Evolutionary conservation across 2,329 filamentous ascomycete genomes (phyloP), one percentile per base, ranked within the genome.

Genomic region (Phialocephala sp.): DNA sequence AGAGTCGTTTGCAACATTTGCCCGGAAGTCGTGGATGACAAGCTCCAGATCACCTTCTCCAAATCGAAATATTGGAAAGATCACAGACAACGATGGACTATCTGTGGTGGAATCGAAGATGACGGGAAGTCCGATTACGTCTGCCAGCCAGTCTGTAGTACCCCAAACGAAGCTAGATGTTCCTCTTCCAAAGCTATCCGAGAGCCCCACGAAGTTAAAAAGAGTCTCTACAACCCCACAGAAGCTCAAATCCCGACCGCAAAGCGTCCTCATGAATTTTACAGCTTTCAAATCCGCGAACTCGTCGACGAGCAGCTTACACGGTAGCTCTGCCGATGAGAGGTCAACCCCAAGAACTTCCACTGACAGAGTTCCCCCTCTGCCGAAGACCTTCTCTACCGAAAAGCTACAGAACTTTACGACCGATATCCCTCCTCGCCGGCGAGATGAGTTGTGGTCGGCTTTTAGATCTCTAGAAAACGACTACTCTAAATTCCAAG

Each of bases 401-500:
- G 80, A 81, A 55, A 76, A 73, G 60, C 60, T 76, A 27, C 68
- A 70, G 32, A 66, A 64, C 18, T n/a, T 71, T 39, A 62, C 55
- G 6, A 62, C 57, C 14, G 72, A 74, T 57, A 60, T 68, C 8
- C 77, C 81, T 14, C 83, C 81, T n/a, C 83, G 83, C 65, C 89
- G 86, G 76, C 89, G 87, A 70, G 90, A 92, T 74, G 89, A 91
- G 72, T 80, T 92, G 18, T 91, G 88, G 88, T 85, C 83, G 37
- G 82, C 85, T 18, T 92, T 91, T 74, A 84, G 89, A 62, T 81
- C 82, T n/a, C 79, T 92, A 32, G 90, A 92, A 70, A 86, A 83
- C 43, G 89, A 91, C 74, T 89, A 84, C 72, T 84, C 88, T 72
- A 91, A 90, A 83, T 87, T 91, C 71, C 84, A 89, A 73, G 83